Conservation (phyloP, 2,329 filamentous ascomycete genomes). For the Aspergillus amoenus region DNA sequence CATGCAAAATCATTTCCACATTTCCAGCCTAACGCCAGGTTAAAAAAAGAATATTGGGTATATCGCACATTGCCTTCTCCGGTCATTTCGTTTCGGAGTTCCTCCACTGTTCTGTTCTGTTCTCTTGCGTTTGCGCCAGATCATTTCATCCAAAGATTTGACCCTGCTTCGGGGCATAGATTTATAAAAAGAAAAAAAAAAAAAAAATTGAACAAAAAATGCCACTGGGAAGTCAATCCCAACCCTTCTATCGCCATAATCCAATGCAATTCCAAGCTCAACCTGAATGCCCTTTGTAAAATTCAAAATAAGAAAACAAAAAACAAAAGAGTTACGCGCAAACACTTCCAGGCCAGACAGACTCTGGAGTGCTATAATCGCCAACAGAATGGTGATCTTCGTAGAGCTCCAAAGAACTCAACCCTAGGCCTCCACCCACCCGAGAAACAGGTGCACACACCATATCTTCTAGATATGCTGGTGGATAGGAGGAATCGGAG, state of each 20-base stretch:
- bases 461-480: constrained; percentile 36
- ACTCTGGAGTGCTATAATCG: constrained; percentile 35
- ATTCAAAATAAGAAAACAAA: neutral
- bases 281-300: constrained; percentile 13
- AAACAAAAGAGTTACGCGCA: constrained; percentile 10
- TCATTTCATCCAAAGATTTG: neutral
- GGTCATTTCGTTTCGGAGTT: neutral
- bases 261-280: constrained; percentile 11
- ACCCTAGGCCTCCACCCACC: constrained; percentile 24
- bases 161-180: neutral
- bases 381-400: constrained; percentile 33
- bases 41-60: constrained; percentile 4
- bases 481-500: constrained; percentile 37
- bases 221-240: constrained; percentile 5
- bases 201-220: constrained; percentile 2
- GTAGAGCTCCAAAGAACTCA: constrained; percentile 32
- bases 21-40: constrained; percentile 1
- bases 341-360: constrained; percentile 37
- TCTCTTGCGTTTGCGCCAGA: neutral
- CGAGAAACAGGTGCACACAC: constrained; percentile 31
- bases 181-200: neutral
- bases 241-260: constrained; percentile 10
- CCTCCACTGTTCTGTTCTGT: neutral
- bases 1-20: neutral
- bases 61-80: neutral